Percentiles rank a stretch among this genome's conserved stretches.
Conservation (phyloP, 345 rosid genomes). For the Eucalyptus regnans region DNA sequence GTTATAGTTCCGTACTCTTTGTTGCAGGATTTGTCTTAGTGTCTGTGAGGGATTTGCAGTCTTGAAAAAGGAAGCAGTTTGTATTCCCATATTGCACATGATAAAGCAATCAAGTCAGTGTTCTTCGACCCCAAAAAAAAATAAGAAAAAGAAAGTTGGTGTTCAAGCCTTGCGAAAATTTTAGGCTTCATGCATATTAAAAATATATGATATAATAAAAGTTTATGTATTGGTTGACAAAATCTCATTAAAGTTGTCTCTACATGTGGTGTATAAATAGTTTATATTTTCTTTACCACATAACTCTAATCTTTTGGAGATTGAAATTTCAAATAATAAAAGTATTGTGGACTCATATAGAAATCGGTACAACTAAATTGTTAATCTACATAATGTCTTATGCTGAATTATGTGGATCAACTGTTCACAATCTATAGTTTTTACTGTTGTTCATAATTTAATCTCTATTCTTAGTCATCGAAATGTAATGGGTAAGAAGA, state of each 20-base stretch:
- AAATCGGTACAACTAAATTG: background rate
- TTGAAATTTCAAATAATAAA: background rate
- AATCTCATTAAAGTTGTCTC: background rate
- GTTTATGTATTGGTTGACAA: background rate
- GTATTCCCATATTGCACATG: too few relatives aligned
- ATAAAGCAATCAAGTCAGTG: too few relatives aligned
- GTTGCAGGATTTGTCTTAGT: too few relatives aligned
- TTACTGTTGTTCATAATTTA: background rate
- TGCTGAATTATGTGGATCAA: too few relatives aligned
- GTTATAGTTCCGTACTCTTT: background rate
- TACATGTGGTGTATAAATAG: too few relatives aligned
- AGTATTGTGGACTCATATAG: background rate
- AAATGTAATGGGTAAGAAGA: too few relatives aligned
- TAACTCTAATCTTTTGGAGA: background rate
- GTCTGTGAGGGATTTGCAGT: fast-evolving
- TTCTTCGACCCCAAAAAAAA: too few relatives aligned
- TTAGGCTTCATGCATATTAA: too few relatives aligned
- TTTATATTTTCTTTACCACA: background rate
- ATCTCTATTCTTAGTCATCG: background rate
- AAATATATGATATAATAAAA: too few relatives aligned
- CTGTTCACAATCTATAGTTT: background rate
- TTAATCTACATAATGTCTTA: background rate
- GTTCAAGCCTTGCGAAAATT: too few relatives aligned
- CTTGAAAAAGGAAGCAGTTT: too few relatives aligned
- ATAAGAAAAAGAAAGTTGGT: too few relatives aligned